Base-by-base conservation (phyloP, 345 rosid species). In the Camelina sativa region DNA sequence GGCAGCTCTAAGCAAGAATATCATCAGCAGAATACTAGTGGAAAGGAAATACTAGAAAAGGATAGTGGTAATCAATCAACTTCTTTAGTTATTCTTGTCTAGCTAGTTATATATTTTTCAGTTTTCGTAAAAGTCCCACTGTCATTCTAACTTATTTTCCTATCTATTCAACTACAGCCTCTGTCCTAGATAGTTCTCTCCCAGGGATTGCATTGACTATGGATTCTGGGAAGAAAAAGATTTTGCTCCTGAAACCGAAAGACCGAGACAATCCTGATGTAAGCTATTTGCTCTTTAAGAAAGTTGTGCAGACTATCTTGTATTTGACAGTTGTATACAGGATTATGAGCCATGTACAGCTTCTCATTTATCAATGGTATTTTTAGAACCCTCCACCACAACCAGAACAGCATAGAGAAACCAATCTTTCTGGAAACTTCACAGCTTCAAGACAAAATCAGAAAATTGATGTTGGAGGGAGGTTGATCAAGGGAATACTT, bases 201-300 rank as follows among this genome's bases (percentile, higher is more conserved):
- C 80, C 85, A 11, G 85, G 84, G 72, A 71, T 82, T 38, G 65
- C 85, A 67, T 73, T 83, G 79, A 79, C 81, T 71, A 77, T 85
- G 70, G 85, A 84, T 59, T 77, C 85, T 72, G 88, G 90, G 65
- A 84, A 85, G 87, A 81, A 86, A 75, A 88, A 81, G 73, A 81
- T 82, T 22, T 50, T 83, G 78, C 87, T 81, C 67, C 67, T 82
- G 63, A 85, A 84, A 83, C 73, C 83, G 46, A 87, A 77, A 80
- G 82, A 77, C 12, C 54, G 55, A 63, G 86, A 86, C 76, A 80
- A 51, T 67, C 62, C 86, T 62, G 67, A 32, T 77, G 94, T 89
- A 85, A 82, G 87, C 54, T 66, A 15, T 78, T 65, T 35, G 35
- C 43, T 10, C 40, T 60, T 25, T 44, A 65, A 65, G 55, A 71